These are phyloP conservation scores for Ophiostoma tasmaniense DNA, from an alignment of 2,329 filamentous ascomycete genomes.

Conservation along the genomic window DNA sequence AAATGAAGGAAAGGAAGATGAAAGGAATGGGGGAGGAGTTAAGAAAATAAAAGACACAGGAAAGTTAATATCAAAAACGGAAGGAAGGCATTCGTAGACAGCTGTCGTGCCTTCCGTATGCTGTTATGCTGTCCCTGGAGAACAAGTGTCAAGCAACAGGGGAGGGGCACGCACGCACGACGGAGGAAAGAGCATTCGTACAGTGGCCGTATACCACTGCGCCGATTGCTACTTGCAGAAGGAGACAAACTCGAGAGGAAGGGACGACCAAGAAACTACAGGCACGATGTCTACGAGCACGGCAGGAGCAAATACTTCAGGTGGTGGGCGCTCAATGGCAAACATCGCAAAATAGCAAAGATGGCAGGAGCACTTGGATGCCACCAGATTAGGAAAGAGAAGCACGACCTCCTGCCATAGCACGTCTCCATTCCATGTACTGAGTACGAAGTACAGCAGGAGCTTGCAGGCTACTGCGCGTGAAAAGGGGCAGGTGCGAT, in stretches of 20 bases:
- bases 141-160: background rate
- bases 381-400: background rate
- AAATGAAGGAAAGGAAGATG: background rate
- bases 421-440: background rate
- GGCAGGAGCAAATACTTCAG: background rate
- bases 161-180: background rate
- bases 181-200: background rate
- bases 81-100: background rate
- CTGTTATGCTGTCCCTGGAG: background rate
- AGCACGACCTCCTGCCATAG: background rate
- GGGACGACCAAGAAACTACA: background rate
- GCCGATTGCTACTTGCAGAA: background rate
- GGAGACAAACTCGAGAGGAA: background rate
- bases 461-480: constrained; percentile 11
- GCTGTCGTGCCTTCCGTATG: background rate
- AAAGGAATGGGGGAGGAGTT: background rate
- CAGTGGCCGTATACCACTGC: background rate
- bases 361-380: background rate
- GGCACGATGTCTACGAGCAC: background rate
- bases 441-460: background rate
- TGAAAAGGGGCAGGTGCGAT: constrained; percentile 15
- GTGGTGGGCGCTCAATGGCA: background rate
- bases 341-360: background rate
- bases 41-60: background rate
- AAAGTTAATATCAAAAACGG: background rate